Conservation (phyloP, 495 filamentous ascomycete genomes). For the Trypethelium eluteriae region DNA sequence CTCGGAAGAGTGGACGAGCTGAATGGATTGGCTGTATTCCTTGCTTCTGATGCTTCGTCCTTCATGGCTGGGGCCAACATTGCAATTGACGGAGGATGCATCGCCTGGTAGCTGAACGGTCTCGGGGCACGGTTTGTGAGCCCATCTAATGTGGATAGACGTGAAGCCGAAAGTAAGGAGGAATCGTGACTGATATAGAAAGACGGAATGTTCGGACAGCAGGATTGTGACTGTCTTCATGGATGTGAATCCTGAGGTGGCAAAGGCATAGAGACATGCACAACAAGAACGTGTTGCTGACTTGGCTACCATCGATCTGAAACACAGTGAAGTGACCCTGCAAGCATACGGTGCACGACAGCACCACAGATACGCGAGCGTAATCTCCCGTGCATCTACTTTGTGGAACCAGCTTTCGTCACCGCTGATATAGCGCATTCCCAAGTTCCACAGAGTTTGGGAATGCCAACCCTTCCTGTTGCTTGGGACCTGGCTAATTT, state of each 20-base stretch:
- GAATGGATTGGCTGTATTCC: slow-evolving; percentile 68
- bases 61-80: slow-evolving; percentile 79
- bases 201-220: background rate
- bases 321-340: background rate
- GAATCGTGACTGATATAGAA: background rate
- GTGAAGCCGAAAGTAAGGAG: background rate
- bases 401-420: background rate
- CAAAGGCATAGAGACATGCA: too few species aligned
- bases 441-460: background rate
- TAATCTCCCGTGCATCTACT: slow-evolving; percentile 4
- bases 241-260: too few species aligned
- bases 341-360: background rate
- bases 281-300: background rate
- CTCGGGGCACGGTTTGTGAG: background rate
- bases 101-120: slow-evolving; percentile 22
- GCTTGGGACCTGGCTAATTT: background rate
- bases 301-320: background rate
- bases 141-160: background rate
- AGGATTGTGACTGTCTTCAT: too few species aligned
- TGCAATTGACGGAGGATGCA: slow-evolving; percentile 53
- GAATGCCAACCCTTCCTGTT: background rate
- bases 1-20: slow-evolving; percentile 69
- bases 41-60: slow-evolving; percentile 61
- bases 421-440: background rate
- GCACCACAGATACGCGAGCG: background rate